Evolutionary conservation across 257 asterid genomes (phyloP).

Genomic region (Striga asiatica): DNA sequence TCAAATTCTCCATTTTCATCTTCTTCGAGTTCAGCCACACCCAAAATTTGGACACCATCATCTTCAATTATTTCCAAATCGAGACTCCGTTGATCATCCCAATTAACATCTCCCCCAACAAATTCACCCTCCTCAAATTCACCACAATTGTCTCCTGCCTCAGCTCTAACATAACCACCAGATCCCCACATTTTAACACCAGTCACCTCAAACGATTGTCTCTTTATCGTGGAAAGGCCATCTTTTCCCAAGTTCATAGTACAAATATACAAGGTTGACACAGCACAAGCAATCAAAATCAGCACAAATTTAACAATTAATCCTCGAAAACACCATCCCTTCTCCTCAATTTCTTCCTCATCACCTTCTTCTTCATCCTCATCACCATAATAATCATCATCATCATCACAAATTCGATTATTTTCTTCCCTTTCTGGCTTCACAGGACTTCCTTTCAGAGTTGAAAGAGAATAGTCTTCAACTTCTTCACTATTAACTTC

Average conservation of each 20-base stretch:
- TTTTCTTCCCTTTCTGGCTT: slow-evolving; percentile 9
- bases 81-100: neutral
- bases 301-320: slow-evolving; percentile 29
- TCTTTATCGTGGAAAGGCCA: slow-evolving; percentile 20
- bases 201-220: slow-evolving; percentile 24
- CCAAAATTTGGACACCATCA: neutral
- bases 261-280: slow-evolving; percentile 31
- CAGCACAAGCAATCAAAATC: slow-evolving; percentile 22
- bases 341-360: slow-evolving; percentile 21
- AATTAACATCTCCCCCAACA: slow-evolving; percentile 8
- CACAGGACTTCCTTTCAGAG: slow-evolving; percentile 4
- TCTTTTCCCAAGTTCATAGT: slow-evolving; percentile 29
- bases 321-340: slow-evolving; percentile 36
- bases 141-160: slow-evolving; percentile 3
- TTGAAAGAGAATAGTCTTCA: slow-evolving; percentile 11
- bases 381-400: neutral
- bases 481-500: slow-evolving; percentile 16
- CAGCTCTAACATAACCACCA: slow-evolving; percentile 17
- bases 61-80: slow-evolving; percentile 19
- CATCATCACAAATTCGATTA: neutral
- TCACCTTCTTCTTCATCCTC: slow-evolving; percentile 21
- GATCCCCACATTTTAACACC: slow-evolving; percentile 11
- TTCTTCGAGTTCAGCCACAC: slow-evolving; percentile 4
- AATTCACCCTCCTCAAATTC: slow-evolving; percentile 6
- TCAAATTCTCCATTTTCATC: slow-evolving; percentile 4